Evolutionary conservation across 2,329 filamentous ascomycete genomes (phyloP), one percentile per base, ranked within the genome.

Genomic region (Rhynchosporium secalis): DNA sequence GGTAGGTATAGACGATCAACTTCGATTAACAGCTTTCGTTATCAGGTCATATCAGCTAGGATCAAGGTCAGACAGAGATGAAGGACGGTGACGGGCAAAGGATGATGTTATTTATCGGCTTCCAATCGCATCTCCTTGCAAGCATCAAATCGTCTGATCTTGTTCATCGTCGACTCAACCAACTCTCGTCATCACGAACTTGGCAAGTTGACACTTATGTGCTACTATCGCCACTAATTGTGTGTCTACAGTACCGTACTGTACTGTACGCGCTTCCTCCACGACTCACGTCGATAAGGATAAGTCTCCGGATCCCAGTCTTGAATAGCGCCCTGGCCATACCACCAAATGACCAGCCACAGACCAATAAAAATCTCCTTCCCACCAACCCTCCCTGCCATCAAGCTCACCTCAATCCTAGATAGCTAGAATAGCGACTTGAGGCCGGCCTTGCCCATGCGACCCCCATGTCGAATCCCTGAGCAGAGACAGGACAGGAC

Each of bases 311-410:
- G 28, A 52, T 58, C 8, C 60, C 33, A 54, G 60, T 29, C 47
- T 40, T 43, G 59, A 61, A 31, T 56, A 36, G 54, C 43, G 31
- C 54, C 41, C 31, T 29, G 13, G 31, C 54, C 29, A 48, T 57
- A 12, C 52, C 52, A 38, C 52, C 38, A 56, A 63, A 63, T 60
- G 61, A 63, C 61, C 61, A 63, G 33, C 33, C 2, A 36, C 33
- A 36, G 33, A 10, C 33, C 9, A 36, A 10, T 36, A 4, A 10
- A 7, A 43, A 9, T 29, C 47, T n/a, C 20, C 4, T 15, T 6
- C 8, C n/a, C 48, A 38, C 20, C 26, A 31, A 12, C 48, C 29
- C 10, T 29, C 12, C 47, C 47, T 4, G 28, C 47, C 20, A 31
- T 28, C 36, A 29, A 43, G 28, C 48, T 26, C 41, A 15, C 28